These are phyloP conservation scores for Ceratobasidium sp. DNA, from an alignment of 1,284 basidiomycete genomes.

Conservation along the genomic window DNA sequence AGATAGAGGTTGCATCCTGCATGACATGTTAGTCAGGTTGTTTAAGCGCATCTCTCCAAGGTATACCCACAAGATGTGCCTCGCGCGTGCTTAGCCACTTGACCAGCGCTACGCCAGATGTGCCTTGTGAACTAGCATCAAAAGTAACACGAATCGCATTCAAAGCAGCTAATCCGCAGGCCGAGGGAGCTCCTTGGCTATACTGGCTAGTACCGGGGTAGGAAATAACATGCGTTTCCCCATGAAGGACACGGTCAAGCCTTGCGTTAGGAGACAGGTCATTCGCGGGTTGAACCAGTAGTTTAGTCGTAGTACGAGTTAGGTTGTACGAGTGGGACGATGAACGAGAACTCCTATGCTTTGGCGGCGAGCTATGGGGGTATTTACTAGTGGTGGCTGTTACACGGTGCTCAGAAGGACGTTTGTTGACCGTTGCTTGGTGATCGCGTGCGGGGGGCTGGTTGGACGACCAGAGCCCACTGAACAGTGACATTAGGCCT, in stretches of 20 bases:
- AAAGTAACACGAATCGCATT: constrained; percentile 67
- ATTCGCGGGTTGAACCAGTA: neutral
- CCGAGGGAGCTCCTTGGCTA: constrained; percentile 56
- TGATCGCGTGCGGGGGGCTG: neutral
- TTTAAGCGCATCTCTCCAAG: neutral
- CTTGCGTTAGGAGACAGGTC: constrained; percentile 17
- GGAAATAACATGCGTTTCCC: constrained; percentile 48
- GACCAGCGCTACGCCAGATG: constrained; percentile 54
- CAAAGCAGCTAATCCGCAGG: constrained; percentile 70
- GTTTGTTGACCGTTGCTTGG: neutral
- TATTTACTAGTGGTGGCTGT: neutral
- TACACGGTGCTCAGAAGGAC: neutral
- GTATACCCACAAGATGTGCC: constrained; percentile 26
- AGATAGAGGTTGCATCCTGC: constrained; percentile 66
- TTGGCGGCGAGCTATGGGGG: neutral
- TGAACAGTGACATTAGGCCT: neutral
- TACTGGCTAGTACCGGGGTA: constrained; percentile 64
- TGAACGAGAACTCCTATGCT: neutral
- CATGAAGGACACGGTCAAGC: constrained; percentile 5
- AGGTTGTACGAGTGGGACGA: constrained; percentile 2
- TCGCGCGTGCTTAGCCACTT: constrained; percentile 51
- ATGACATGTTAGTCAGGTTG: neutral
- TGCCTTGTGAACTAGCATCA: constrained; percentile 52
- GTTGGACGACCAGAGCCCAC: neutral
- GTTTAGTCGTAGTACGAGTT: neutral